A percentile compares a stretch with the other conserved stretches of the same genome.
Conservation (phyloP, 345 rosid genomes). For the Combretum micranthum region DNA sequence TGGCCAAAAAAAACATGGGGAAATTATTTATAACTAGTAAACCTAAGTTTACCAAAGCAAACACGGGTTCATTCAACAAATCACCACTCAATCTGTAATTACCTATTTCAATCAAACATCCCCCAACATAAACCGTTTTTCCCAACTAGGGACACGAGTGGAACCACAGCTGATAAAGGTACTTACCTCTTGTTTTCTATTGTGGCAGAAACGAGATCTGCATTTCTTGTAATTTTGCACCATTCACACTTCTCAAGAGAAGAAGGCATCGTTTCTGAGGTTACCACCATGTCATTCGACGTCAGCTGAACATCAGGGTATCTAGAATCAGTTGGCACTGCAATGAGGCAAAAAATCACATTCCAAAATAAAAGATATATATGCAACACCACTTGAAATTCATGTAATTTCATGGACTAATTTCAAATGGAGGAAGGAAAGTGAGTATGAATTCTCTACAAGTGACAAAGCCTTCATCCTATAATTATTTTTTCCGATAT, state of each 20-base stretch:
- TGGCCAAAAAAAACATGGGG: no score
- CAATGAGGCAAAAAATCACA: slow-evolving; percentile 12
- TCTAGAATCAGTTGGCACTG: slow-evolving; percentile 63
- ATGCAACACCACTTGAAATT: neutral
- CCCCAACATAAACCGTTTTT: neutral
- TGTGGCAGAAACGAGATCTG: slow-evolving; percentile 46
- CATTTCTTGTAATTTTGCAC: slow-evolving; percentile 70
- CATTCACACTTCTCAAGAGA: slow-evolving; percentile 51
- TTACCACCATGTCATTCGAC: slow-evolving; percentile 45
- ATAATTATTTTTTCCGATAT: no score
- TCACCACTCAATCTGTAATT: no score
- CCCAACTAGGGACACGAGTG: neutral
- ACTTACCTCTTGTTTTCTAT: slow-evolving; percentile 63
- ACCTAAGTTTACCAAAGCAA: no score
- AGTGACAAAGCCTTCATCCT: no score
- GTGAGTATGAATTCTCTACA: no score
- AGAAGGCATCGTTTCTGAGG: slow-evolving; percentile 45
- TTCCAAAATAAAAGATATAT: neutral
- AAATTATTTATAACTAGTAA: no score
- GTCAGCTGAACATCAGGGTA: slow-evolving; percentile 58
- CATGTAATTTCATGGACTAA: neutral
- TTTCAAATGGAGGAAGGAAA: neutral
- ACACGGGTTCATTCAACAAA: no score
- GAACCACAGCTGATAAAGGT: neutral
- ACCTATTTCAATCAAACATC: no score